Evolutionary conservation across 23 red algal genomes (phyloP).

Genomic region (Gracilaria caudata): DNA sequence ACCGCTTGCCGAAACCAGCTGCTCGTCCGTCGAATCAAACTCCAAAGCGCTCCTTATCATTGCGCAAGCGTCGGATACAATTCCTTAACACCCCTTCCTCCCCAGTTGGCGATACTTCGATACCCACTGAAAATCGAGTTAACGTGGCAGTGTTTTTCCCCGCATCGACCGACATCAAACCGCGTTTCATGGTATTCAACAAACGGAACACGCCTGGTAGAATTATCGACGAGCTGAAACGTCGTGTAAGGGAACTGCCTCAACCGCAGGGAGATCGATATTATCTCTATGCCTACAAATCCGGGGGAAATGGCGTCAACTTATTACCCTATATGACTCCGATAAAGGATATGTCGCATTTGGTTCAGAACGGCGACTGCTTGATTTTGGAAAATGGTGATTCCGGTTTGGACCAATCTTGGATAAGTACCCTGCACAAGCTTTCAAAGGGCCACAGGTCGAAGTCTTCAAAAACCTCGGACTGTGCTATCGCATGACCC

Average conservation of each 20-base stretch:
- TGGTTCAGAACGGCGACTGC: slow-evolving; percentile 44
- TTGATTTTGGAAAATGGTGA: slow-evolving; percentile 60
- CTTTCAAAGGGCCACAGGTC: slow-evolving; percentile 9
- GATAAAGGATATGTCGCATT: slow-evolving; percentile 44
- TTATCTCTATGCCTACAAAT: slow-evolving; percentile 52
- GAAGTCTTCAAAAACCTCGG: neutral
- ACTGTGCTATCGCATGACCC: slow-evolving; percentile 19
- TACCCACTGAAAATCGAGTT: slow-evolving; percentile 30
- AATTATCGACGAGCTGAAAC: slow-evolving; percentile 47
- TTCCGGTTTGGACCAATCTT: slow-evolving; percentile 35
- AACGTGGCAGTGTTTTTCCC: slow-evolving; percentile 61
- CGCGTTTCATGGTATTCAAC: slow-evolving; percentile 55
- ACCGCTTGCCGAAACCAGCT: neutral
- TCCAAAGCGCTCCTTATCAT: slow-evolving; percentile 3
- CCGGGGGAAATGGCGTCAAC: slow-evolving; percentile 42
- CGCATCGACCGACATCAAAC: slow-evolving; percentile 2
- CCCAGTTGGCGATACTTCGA: slow-evolving; percentile 37
- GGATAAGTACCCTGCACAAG: slow-evolving; percentile 31
- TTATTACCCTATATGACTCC: slow-evolving; percentile 67
- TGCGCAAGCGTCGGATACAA: neutral
- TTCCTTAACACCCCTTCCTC: slow-evolving; percentile 38
- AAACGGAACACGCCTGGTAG: slow-evolving; percentile 38
- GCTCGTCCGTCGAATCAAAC: neutral
- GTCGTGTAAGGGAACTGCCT: slow-evolving; percentile 33
- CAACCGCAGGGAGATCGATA: slow-evolving; percentile 49